Base-by-base conservation (phyloP, 2,329 filamentous ascomycete species). In the Verticillium albo-atrum region DNA sequence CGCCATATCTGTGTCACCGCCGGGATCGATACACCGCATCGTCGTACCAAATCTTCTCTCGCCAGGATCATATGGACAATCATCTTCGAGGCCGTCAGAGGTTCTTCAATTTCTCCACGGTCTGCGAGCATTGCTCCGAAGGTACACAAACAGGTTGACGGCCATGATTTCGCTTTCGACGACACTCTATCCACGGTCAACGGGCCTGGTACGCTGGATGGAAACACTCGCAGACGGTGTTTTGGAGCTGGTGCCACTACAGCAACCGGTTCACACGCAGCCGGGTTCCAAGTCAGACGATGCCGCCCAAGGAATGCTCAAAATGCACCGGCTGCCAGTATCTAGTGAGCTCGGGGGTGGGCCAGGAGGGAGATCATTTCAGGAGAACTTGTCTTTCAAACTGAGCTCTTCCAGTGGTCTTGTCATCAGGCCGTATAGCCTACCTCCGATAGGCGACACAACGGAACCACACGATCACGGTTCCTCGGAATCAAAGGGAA, bases 381-480 rank as follows among this genome's bases (percentile, higher is more conserved):
- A 90, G 26, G 91, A 96, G 68, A 92, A 97, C 74, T 83, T 97
- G 74, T 92, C 92, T 4, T 99, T 99, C 72, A 93, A 88, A 62
- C 76, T 99, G 56, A 97, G 92, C 72, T 82, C 91, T 67, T 83
- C 84, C 3, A 88, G 84, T 67, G 93, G 91, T 56, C 86, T 99
- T 65, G 84, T 91, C 42, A 92, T 99, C 64, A 90, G 89, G 67
- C 92, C 92, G 0, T 97, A 92, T 74, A 95, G 90, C 71, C 79
- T 99, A 51, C 95, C 95, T 27, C 95, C 95, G 0, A 79, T 94
- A 47, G 90, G 92, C 58, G 91, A 89, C 17, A 28, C 25, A 28
- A 28, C 51, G 14, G 51, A 53, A 12, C 10, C 42, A 12, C n/a
- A 50, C 12, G 20, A 50, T 23, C n/a, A 6, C 20, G 42, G 6